Base-by-base conservation (phyloP, 1,139 yeast species). In the Diutina mesorugosa region DNA sequence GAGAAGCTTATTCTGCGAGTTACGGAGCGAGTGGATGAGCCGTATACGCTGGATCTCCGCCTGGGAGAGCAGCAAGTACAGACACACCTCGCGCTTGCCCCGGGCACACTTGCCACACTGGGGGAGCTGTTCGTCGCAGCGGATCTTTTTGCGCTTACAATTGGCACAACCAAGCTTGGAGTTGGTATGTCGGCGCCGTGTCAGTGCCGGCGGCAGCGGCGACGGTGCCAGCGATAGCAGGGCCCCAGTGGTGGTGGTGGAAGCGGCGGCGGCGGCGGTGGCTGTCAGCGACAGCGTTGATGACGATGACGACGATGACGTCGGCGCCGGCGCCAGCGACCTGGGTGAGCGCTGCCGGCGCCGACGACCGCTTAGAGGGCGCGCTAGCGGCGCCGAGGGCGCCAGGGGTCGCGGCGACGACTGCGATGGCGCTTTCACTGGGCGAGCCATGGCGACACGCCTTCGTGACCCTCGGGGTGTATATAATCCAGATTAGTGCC, bases 111-210 rank as follows among this genome's bases (percentile, higher is more conserved):
- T 75, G 18, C 62, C 63, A 65, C 80, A 77, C 54, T 65, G 65
- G 2, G 81, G 81, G 21, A 72, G 62, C 30, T 66, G 69, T 62
- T 77, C 81, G 60, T 77, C 79, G 64, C 81, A 77, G 58, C 79
- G 71, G 48, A 77, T 73, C 61, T 76, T 73, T 59, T 77, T 70
- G 54, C 70, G 65, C 60, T 76, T 77, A 65, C 81, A 77, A 57
- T 71, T 72, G 14, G 62, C 58, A 61, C 81, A 77, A 1, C 81
- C 81, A 55, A 68, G 61, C 59, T 72, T 74, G 9, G 78, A 73
- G 63, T 76, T 76, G 28, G 75, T 73, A 61, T 76, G 80, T 60
- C 64, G 69, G 58, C 74, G 67, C 57, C 78, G 63, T 14, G 70
- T 64, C 28, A 28, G 28, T 16, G 47, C 16, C 9, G 55, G 29